A percentile compares a stretch with the other conserved stretches of the same genome.
Conservation (phyloP, 1,284 basidiomycete species). For the Melampsora americana region DNA sequence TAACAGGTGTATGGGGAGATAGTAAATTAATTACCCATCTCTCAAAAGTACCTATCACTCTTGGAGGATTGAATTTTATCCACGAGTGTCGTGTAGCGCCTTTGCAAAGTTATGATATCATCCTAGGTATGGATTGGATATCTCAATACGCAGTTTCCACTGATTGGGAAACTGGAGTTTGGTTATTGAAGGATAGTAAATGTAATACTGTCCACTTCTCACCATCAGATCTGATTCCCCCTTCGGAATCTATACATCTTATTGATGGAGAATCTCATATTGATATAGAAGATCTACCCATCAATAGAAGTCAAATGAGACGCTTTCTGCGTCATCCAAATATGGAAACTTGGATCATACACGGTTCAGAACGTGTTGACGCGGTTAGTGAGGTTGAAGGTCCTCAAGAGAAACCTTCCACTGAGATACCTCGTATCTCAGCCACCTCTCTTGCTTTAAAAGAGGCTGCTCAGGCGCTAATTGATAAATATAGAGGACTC, state of each 20-base stretch:
- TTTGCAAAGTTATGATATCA: background rate
- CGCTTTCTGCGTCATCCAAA: too few species aligned
- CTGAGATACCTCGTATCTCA: background rate
- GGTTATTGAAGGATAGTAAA: background rate
- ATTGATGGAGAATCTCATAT: too few species aligned
- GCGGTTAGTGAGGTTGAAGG: background rate
- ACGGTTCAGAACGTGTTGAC: background rate
- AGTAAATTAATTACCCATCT: background rate
- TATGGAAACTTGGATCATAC: too few species aligned
- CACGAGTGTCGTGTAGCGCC: conserved; percentile 8
- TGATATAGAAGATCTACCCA: too few species aligned
- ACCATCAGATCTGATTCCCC: background rate
- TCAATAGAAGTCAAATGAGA: too few species aligned
- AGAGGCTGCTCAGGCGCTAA: background rate
- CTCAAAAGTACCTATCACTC: too few species aligned
- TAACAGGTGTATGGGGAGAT: too few species aligned
- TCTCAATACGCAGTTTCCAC: background rate
- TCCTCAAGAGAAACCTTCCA: background rate
- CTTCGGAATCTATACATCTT: too few species aligned
- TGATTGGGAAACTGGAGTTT: background rate
- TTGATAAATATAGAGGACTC: background rate
- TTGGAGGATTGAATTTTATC: background rate
- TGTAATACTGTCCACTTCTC: background rate
- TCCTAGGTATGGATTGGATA: conserved; percentile 6
- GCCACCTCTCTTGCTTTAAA: background rate